These are phyloP conservation scores for Kwoniella dendrophila DNA, from an alignment of 768 basidiomycete genomes.

Conservation along the genomic window DNA sequence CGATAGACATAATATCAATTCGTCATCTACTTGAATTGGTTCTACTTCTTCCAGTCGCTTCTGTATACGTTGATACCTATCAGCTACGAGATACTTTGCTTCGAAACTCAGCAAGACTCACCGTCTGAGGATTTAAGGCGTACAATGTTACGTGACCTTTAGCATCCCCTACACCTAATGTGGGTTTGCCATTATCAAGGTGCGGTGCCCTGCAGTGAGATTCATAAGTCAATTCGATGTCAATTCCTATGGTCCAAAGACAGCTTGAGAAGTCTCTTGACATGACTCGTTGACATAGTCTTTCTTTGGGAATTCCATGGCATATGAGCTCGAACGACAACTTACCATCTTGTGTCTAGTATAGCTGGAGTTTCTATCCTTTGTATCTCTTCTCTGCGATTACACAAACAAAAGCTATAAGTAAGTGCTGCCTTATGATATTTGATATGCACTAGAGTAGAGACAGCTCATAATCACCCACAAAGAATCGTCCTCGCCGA, in stretches of 20 bases:
- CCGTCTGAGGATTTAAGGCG: slow-evolving; percentile 63
- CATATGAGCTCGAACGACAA: neutral
- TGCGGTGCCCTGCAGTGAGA: slow-evolving; percentile 21
- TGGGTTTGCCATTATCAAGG: slow-evolving; percentile 26
- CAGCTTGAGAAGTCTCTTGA: too few relatives aligned
- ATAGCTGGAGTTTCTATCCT: slow-evolving; percentile 74
- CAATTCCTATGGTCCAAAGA: neutral
- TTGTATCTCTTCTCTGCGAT: slow-evolving; percentile 63
- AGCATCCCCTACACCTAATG: slow-evolving; percentile 78
- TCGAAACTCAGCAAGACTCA: slow-evolving; percentile 44
- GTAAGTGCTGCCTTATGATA: neutral
- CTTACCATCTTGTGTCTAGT: slow-evolving; percentile 91
- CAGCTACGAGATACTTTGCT: neutral
- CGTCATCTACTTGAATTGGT: slow-evolving; percentile 56
- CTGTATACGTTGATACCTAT: slow-evolving; percentile 14
- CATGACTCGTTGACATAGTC: neutral
- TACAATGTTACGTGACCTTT: slow-evolving; percentile 75
- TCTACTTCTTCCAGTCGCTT: slow-evolving; percentile 41
- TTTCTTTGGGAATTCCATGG: neutral
- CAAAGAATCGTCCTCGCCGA: slow-evolving; percentile 55
- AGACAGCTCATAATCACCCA: slow-evolving; percentile 12
- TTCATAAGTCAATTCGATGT: neutral
- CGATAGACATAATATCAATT: slow-evolving; percentile 77
- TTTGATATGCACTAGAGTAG: neutral
- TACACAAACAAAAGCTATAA: neutral